A percentile compares a stretch with the other conserved stretches of the same genome.
These are phyloP conservation scores for Endotrypanum monterogeii DNA, from an alignment of 208 protist species.

Conservation along the genomic window DNA sequence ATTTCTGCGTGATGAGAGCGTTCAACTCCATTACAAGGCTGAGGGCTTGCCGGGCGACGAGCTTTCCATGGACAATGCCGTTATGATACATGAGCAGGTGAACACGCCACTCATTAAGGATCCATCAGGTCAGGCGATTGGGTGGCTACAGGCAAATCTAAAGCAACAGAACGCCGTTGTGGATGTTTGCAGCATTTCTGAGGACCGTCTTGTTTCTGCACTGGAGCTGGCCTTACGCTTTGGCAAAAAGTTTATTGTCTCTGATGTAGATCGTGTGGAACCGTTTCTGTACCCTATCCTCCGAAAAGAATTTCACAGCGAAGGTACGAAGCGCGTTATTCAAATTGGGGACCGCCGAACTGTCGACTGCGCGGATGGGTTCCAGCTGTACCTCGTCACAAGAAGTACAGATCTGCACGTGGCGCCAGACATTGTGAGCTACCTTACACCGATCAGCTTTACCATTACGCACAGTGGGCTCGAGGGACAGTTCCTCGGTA, in stretches of 20 bases:
- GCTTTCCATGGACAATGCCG: constrained; percentile 98
- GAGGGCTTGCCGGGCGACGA: constrained; percentile 96
- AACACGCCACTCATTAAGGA: constrained; percentile 96
- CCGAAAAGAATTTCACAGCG: constrained; percentile 90
- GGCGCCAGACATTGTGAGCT: constrained; percentile 90
- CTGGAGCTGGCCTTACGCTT: constrained; percentile 98
- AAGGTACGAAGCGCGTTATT: constrained; percentile 92
- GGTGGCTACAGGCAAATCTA: constrained; percentile 93
- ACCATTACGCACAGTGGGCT: constrained; percentile 96
- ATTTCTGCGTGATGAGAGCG: constrained; percentile 95
- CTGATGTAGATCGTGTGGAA: constrained; percentile 96
- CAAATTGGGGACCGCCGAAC: constrained; percentile 97
- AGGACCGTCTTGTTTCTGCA: constrained; percentile 93
- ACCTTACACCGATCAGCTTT: constrained; percentile 97
- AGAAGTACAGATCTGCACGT: constrained; percentile 87
- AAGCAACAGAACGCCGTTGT: constrained; percentile 74
- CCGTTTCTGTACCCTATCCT: constrained; percentile 96
- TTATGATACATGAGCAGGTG: constrained; percentile 93
- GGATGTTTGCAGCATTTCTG: constrained; percentile 91
- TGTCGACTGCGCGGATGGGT: constrained; percentile 97
- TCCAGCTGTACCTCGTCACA: constrained; percentile 96
- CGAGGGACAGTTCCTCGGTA: constrained; percentile 96
- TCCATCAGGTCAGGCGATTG: constrained; percentile 90
- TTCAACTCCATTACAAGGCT: constrained; percentile 95
- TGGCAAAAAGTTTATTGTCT: constrained; percentile 98